A percentile compares a stretch with the other conserved stretches of the same genome.
phyloP scores from a whole-genome alignment of 441 rosid genomes.

The Gossypium davidsonii region DNA sequence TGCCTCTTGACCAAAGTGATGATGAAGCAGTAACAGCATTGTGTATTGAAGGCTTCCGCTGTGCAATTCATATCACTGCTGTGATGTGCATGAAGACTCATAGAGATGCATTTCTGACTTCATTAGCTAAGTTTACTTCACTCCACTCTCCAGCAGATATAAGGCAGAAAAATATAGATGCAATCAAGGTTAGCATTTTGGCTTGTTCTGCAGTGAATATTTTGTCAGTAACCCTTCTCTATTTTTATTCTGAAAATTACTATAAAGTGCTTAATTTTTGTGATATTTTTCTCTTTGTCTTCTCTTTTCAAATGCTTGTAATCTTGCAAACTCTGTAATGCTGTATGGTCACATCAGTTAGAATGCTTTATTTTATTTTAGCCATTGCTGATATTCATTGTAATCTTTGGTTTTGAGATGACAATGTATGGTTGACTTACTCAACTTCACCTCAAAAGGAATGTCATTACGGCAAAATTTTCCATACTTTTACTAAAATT shows the following conservation, averaged over 20 bases:
- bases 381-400: not conserved
- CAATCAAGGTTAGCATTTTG: constrained; percentile 67
- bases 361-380: not conserved
- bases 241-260: not conserved
- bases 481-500: not conserved
- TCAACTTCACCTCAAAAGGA: not conserved
- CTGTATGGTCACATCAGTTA: not conserved
- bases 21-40: constrained; percentile 65
- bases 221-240: not conserved
- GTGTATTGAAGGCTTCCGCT: constrained; percentile 90
- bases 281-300: not conserved
- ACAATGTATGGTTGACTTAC: not conserved
- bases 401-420: not conserved
- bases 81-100: constrained; percentile 99
- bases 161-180: constrained; percentile 84
- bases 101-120: constrained; percentile 98
- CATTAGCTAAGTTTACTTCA: constrained; percentile 93
- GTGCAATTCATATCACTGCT: constrained; percentile 90
- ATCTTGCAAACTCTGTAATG: not conserved
- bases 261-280: not conserved
- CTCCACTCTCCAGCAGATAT: constrained; percentile 98
- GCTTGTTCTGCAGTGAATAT: not conserved
- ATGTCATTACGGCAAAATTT: not conserved
- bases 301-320: not conserved
- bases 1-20: constrained; percentile 95